These are phyloP conservation scores for Schwanniomyces polymorphus DNA, from an alignment of 805 yeast species.

Conservation along the genomic window DNA sequence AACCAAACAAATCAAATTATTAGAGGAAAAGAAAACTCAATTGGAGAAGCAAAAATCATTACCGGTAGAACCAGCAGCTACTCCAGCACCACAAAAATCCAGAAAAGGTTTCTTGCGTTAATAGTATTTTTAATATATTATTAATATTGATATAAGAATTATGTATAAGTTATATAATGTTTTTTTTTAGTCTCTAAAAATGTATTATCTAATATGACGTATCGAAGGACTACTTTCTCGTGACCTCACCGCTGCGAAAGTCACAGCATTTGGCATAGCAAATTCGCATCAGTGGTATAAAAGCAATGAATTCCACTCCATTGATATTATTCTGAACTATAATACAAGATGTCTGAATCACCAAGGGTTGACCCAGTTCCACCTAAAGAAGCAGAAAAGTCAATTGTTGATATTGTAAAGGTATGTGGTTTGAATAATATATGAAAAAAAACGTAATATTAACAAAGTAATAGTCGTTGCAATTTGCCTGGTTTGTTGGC, in stretches of 20 bases:
- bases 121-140: neutral
- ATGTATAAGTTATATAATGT: neutral
- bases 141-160: neutral
- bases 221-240: neutral
- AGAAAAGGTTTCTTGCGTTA: constrained; percentile 82
- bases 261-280: too few species aligned
- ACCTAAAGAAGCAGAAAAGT: neutral
- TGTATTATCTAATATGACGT: neutral
- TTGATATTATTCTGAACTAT: neutral
- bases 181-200: neutral
- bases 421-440: constrained; percentile 9
- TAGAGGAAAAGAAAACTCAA: constrained; percentile 87
- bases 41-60: constrained; percentile 62
- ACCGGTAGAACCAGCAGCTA: constrained; percentile 51
- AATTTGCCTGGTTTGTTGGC: constrained; percentile 74
- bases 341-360: constrained; percentile 1
- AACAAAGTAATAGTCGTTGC: constrained; percentile 41
- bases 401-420: constrained; percentile 20
- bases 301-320: too few species aligned
- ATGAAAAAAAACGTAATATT: neutral
- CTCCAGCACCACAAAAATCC: constrained; percentile 53
- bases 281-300: too few species aligned
- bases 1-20: constrained; percentile 79
- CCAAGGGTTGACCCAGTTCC: constrained; percentile 1
- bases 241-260: neutral